Evolutionary conservation across 768 basidiomycete species (phyloP).

Genomic region (Collybia sordida): DNA sequence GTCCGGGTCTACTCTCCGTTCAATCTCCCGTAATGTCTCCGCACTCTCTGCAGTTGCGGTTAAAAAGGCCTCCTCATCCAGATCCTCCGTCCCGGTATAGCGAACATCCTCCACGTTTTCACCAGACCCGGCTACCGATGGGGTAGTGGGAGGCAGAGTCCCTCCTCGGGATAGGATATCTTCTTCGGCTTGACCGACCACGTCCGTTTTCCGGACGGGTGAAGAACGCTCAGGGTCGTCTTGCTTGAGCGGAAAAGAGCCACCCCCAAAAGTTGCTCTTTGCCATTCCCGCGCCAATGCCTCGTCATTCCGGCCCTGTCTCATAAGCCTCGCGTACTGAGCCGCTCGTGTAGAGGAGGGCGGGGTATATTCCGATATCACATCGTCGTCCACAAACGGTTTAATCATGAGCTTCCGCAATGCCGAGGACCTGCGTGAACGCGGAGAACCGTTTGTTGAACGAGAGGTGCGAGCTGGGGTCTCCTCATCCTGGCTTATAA

Average conservation of each 20-base stretch:
- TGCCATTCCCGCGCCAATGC: slow-evolving; percentile 31
- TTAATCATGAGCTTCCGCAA: slow-evolving; percentile 17
- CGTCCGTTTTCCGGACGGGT: background rate
- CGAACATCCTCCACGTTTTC: too few species aligned
- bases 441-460: slow-evolving; percentile 1
- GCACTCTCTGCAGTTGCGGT: slow-evolving; percentile 19
- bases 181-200: background rate
- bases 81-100: slow-evolving; percentile 5
- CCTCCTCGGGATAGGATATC: too few species aligned
- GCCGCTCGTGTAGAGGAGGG: slow-evolving; percentile 27
- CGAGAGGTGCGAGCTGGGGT: background rate
- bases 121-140: too few species aligned
- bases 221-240: background rate
- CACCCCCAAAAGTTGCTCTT: slow-evolving; percentile 26
- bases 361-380: slow-evolving; percentile 25
- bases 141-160: too few species aligned
- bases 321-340: slow-evolving; percentile 28
- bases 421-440: slow-evolving; percentile 1
- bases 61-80: slow-evolving; percentile 17
- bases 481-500: slow-evolving; percentile 2
- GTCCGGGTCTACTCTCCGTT: slow-evolving; percentile 21
- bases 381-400: slow-evolving; percentile 15
- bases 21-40: slow-evolving; percentile 22
- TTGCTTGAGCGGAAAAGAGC: slow-evolving; percentile 8
- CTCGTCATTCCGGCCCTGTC: slow-evolving; percentile 33